These are phyloP conservation scores for Bipolaris zeicola DNA, from an alignment of 2,329 filamentous ascomycete species.

Conservation along the genomic window DNA sequence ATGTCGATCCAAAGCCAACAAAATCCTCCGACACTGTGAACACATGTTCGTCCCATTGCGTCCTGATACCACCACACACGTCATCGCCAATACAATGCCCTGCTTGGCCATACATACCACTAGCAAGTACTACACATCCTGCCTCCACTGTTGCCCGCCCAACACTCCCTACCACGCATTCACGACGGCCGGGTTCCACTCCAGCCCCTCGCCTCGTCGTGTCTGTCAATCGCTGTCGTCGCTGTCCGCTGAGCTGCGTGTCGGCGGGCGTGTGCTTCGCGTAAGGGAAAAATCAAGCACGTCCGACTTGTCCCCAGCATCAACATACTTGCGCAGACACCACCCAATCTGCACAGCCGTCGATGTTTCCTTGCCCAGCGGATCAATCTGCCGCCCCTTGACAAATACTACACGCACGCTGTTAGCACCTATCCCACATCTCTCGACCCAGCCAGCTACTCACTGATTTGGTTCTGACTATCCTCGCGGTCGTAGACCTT, in stretches of 20 bases:
- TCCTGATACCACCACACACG: background rate
- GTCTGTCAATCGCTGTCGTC: conserved; percentile 41
- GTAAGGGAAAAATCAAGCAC: conserved; percentile 54
- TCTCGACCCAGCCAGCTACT: background rate
- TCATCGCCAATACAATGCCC: background rate
- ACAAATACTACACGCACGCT: conserved; percentile 44
- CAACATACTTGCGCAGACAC: conserved; percentile 54
- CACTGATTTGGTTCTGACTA: conserved; percentile 51
- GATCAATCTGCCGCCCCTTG: conserved; percentile 51
- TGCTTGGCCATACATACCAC: background rate
- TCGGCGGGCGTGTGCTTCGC: conserved; percentile 45
- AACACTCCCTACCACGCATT: background rate
- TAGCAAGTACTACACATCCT: too few species aligned
- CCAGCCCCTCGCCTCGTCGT: background rate
- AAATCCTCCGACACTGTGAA: conserved; percentile 13
- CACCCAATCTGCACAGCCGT: conserved; percentile 54
- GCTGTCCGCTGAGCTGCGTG: conserved; percentile 38
- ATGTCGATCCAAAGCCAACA: conserved; percentile 6
- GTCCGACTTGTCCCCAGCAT: conserved; percentile 51
- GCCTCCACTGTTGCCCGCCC: too few species aligned
- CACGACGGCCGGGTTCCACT: conserved; percentile 2
- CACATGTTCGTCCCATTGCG: conserved; percentile 5
- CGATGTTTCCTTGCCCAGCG: conserved; percentile 48
- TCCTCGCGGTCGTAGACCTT: conserved; percentile 56
- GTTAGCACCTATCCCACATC: background rate